These are phyloP conservation scores for Murraya koenigii DNA, from an alignment of 345 rosid species.

Conservation along the genomic window DNA sequence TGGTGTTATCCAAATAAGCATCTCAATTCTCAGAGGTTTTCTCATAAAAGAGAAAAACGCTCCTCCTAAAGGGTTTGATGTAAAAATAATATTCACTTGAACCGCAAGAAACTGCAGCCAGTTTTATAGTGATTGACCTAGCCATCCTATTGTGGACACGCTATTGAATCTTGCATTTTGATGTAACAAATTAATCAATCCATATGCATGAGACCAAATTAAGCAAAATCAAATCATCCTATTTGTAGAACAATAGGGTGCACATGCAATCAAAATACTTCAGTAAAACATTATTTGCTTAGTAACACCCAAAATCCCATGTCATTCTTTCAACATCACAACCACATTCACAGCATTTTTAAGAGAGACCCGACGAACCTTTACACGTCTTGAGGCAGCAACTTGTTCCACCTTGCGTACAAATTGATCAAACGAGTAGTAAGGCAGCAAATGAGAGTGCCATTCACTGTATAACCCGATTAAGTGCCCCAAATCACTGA, in stretches of 20 bases:
- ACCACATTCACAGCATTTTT: neutral
- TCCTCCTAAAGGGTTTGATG: too few species aligned
- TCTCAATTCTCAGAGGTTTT: too few species aligned
- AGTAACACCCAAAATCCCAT: neutral
- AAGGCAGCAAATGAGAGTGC: constrained; percentile 80
- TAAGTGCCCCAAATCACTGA: constrained; percentile 69
- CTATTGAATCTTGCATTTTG: neutral
- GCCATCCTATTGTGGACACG: neutral
- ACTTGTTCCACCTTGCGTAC: constrained; percentile 77
- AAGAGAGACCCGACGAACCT: constrained; percentile 40
- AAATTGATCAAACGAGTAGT: constrained; percentile 84
- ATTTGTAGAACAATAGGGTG: neutral
- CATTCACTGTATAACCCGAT: constrained; percentile 77
- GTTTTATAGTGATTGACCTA: neutral
- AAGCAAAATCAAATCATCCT: neutral
- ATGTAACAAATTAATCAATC: neutral
- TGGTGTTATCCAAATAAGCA: neutral
- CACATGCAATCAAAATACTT: neutral
- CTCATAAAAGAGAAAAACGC: too few species aligned
- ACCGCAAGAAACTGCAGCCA: neutral
- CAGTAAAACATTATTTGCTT: neutral
- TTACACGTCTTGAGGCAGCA: constrained; percentile 70
- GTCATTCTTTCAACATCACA: neutral
- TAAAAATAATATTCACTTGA: neutral
- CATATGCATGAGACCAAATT: neutral